These are phyloP conservation scores for Beverwykella pulmonaria DNA, from an alignment of 495 filamentous ascomycete species.

Conservation along the genomic window DNA sequence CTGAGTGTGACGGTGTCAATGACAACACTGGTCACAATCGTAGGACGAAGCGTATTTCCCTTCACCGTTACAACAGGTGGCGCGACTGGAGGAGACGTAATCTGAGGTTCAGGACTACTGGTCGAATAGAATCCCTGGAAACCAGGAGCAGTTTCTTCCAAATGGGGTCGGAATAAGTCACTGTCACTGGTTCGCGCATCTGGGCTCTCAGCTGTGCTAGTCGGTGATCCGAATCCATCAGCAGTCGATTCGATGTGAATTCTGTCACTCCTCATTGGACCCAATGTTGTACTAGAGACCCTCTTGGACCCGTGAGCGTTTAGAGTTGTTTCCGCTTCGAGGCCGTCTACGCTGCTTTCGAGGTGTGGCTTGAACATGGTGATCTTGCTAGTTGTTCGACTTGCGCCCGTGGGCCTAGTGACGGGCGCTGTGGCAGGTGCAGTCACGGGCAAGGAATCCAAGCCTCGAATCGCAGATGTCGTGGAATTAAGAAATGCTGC, in stretches of 20 bases:
- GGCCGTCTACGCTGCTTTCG: slow-evolving; percentile 4
- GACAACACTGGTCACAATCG: slow-evolving; percentile 1
- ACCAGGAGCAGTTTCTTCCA: neutral
- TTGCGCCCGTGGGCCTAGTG: too few species aligned
- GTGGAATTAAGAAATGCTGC: neutral
- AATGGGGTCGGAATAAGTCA: neutral
- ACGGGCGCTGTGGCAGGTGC: too few species aligned
- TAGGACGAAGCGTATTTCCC: neutral
- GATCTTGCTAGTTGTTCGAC: neutral
- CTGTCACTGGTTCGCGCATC: neutral
- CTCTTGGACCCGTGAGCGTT: neutral
- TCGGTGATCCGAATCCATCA: neutral
- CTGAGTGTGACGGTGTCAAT: slow-evolving; percentile 4
- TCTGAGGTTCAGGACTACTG: neutral
- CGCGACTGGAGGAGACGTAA: neutral
- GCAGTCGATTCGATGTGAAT: neutral
- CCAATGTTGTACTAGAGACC: neutral
- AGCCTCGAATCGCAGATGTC: neutral
- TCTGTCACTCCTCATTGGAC: neutral
- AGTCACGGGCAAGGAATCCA: too few species aligned
- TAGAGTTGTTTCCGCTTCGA: neutral
- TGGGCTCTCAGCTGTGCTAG: neutral
- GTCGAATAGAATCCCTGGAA: neutral
- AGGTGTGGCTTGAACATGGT: neutral
- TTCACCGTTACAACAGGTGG: slow-evolving; percentile 9